A percentile compares a stretch with the other conserved stretches of the same genome.
Evolutionary conservation across 176 grass and related monocot species (phyloP).

Genomic region (Saccharum spontaneum): DNA sequence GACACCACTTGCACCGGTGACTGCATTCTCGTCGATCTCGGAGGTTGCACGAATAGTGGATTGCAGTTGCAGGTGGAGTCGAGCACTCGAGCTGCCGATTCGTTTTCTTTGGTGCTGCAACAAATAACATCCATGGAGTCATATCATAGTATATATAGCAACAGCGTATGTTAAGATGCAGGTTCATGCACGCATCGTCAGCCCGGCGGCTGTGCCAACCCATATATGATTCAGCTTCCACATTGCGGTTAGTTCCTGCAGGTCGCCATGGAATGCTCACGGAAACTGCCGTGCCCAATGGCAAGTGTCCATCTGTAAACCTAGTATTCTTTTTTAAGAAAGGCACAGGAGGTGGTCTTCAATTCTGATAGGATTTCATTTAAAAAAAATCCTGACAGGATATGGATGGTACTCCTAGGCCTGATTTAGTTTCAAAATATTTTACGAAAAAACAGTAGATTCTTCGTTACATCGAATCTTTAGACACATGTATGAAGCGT

Average conservation of each 20-base stretch:
- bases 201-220: neutral
- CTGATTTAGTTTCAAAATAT: too few relatives aligned
- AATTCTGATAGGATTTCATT: neutral
- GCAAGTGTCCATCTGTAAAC: neutral
- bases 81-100: neutral
- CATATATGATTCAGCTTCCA: neutral
- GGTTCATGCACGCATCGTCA: neutral
- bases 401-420: neutral
- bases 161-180: neutral
- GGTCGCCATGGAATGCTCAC: neutral
- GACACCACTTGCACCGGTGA: constrained; percentile 29
- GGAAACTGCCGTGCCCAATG: neutral
- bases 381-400: neutral
- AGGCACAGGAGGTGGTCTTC: neutral
- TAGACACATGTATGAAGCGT: too few relatives aligned
- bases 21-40: neutral
- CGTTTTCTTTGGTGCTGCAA: neutral
- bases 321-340: neutral
- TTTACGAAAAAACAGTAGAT: too few relatives aligned
- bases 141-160: neutral
- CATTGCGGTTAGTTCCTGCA: neutral
- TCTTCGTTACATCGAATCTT: too few relatives aligned
- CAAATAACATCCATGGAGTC: neutral
- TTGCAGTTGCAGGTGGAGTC: neutral
- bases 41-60: neutral